Conservation (phyloP, 306 rosid species). For the Cucurbita moschata region DNA sequence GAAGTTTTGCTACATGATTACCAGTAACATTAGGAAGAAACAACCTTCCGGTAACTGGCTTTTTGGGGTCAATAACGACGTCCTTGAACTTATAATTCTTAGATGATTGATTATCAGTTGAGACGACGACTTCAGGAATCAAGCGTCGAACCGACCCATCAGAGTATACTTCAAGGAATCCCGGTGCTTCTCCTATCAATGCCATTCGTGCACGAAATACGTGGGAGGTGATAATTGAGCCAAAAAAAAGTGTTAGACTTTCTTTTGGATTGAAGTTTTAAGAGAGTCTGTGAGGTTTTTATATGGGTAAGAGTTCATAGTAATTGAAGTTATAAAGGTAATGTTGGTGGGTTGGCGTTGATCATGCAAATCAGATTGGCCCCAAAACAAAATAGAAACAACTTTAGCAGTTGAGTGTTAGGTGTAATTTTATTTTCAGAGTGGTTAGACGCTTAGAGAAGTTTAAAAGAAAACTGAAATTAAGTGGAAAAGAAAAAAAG, state of each 20-base stretch:
- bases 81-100: slow-evolving; percentile 49
- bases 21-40: slow-evolving; percentile 31
- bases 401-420: not conserved
- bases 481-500: not conserved
- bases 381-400: no score
- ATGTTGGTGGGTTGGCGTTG: slow-evolving; percentile 18
- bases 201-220: slow-evolving; percentile 28
- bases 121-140: slow-evolving; percentile 29
- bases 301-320: not conserved
- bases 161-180: slow-evolving; percentile 41
- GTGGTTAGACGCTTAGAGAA: not conserved
- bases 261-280: not conserved
- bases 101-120: slow-evolving; percentile 5
- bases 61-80: slow-evolving; percentile 36
- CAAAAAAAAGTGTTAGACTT: not conserved
- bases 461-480: not conserved
- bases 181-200: slow-evolving; percentile 32
- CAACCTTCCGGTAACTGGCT: slow-evolving; percentile 43
- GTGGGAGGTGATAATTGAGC: not conserved
- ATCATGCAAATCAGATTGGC: slow-evolving; percentile 21
- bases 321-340: not conserved
- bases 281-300: not conserved
- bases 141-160: slow-evolving; percentile 66
- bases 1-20: slow-evolving; percentile 13
- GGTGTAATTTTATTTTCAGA: not conserved